Evolutionary conservation across 2,329 filamentous ascomycete genomes (phyloP).

Genomic region (Phialemoniopsis sp.): DNA sequence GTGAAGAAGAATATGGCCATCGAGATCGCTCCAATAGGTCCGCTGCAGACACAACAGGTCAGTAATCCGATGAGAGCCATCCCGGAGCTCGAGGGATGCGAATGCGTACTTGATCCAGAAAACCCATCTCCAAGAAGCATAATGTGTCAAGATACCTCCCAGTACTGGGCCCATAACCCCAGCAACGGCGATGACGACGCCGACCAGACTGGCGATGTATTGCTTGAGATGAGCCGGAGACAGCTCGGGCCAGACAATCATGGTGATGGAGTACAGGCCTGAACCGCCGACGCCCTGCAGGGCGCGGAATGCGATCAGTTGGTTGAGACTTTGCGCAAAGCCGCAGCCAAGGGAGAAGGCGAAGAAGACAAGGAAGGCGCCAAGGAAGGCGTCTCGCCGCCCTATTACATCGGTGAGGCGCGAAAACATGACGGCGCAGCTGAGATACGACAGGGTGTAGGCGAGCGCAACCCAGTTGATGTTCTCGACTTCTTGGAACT

Average conservation of each 20-base stretch:
- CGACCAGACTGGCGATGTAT: conserved; percentile 42
- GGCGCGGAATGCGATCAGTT: conserved; percentile 45
- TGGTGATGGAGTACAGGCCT: conserved; percentile 51
- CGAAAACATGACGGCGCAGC: conserved; percentile 52
- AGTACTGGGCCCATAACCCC: conserved; percentile 48
- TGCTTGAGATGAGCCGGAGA: conserved; percentile 32
- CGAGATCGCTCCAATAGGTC: conserved; percentile 43
- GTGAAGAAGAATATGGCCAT: conserved; percentile 39
- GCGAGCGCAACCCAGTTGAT: conserved; percentile 53
- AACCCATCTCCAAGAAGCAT: conserved; percentile 47
- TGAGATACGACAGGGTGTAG: conserved; percentile 53
- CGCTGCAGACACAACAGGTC: conserved; percentile 27
- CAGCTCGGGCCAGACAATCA: conserved; percentile 51
- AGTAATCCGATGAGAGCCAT: background rate
- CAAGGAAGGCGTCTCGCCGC: conserved; percentile 44
- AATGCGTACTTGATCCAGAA: conserved; percentile 54
- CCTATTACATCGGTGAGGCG: conserved; percentile 51
- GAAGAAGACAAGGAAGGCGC: conserved; percentile 49
- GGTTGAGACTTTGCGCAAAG: conserved; percentile 32
- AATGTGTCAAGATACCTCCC: conserved; percentile 45
- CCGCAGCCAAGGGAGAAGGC: conserved; percentile 53
- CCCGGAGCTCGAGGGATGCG: too few species aligned
- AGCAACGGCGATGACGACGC: conserved; percentile 40
- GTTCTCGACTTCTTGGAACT: conserved; percentile 38
- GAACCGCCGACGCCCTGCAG: conserved; percentile 49